Conservation (phyloP, 805 yeast genomes). For the Wickerhamiella sorbophila region DNA sequence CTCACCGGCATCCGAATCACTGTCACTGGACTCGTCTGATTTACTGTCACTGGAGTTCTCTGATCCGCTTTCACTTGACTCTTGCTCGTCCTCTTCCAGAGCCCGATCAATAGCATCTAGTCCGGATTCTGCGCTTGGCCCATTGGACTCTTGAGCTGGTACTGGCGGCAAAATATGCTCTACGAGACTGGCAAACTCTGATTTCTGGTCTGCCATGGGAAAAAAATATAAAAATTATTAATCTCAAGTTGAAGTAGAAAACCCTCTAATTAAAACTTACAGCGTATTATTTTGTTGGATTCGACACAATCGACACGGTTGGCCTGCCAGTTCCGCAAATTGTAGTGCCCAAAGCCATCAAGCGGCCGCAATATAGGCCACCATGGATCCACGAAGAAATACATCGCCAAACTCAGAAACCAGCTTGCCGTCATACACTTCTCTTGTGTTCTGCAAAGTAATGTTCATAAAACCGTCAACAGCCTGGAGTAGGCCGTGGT, state of each 20-base stretch:
- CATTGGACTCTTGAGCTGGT: background rate
- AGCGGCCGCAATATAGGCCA: slow-evolving; percentile 22
- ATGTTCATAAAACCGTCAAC: slow-evolving; percentile 97
- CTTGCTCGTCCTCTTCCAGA: background rate
- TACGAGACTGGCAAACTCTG: background rate
- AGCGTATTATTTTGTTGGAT: no score
- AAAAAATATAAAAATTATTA: no score
- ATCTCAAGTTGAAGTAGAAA: no score
- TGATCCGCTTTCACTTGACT: background rate
- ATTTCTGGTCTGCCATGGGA: no score
- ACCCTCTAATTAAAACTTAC: no score
- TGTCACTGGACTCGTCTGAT: background rate
- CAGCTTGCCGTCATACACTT: slow-evolving; percentile 36
- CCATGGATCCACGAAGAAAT: slow-evolving; percentile 72
- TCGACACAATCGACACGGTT: no score
- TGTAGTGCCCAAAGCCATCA: slow-evolving; percentile 9
- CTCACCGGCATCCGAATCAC: background rate
- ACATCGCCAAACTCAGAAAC: slow-evolving; percentile 57
- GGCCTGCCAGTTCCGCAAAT: slow-evolving; percentile 3
- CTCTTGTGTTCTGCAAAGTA: slow-evolving; percentile 66
- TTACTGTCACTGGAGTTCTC: background rate
- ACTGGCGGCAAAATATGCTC: background rate
- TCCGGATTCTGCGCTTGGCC: background rate
- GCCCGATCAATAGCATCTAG: slow-evolving; percentile 2
- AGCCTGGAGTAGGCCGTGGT: slow-evolving; percentile 63